Percentiles rank a stretch among this genome's conserved stretches.
phyloP scores from a whole-genome alignment of 2,329 filamentous ascomycete species.

The Xylariaceae sp. region DNA sequence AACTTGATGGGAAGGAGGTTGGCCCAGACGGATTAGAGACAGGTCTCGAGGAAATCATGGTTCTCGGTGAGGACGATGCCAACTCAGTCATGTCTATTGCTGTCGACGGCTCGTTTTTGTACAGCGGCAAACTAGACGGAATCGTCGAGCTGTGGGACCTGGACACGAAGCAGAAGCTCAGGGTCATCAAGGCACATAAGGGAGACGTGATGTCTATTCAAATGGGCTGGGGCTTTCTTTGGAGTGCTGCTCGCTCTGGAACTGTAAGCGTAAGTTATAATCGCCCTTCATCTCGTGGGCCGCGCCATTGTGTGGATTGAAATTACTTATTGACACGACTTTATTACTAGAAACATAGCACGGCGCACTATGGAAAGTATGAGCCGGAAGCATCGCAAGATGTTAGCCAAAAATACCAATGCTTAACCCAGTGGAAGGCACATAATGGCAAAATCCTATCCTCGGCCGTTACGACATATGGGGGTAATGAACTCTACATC shows the following conservation, averaged over 20 bases:
- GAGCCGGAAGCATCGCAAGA: slow-evolving; percentile 42
- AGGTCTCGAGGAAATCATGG: slow-evolving; percentile 64
- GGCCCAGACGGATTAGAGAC: slow-evolving; percentile 50
- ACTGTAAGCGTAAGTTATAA: slow-evolving; percentile 62
- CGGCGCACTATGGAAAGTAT: slow-evolving; percentile 57
- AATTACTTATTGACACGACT: slow-evolving; percentile 8
- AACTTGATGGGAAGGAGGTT: slow-evolving; percentile 46
- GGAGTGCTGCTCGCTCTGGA: slow-evolving; percentile 87
- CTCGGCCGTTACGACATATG: slow-evolving; percentile 67
- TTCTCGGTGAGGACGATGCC: slow-evolving; percentile 54
- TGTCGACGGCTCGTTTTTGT: slow-evolving; percentile 85
- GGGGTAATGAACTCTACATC: slow-evolving; percentile 75
- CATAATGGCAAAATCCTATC: slow-evolving; percentile 84
- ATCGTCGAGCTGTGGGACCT: slow-evolving; percentile 95
- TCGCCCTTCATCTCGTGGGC: background rate
- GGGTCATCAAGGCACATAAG: slow-evolving; percentile 75
- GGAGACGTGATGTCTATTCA: slow-evolving; percentile 82
- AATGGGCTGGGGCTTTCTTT: slow-evolving; percentile 77
- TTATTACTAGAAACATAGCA: slow-evolving; percentile 54
- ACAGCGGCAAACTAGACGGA: slow-evolving; percentile 81
- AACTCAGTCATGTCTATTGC: slow-evolving; percentile 70
- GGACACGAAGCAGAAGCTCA: slow-evolving; percentile 83
- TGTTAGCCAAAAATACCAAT: slow-evolving; percentile 76
- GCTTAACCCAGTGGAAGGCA: slow-evolving; percentile 70
- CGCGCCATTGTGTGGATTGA: background rate